Base-by-base conservation (phyloP, 2,329 filamentous ascomycete species). In the Mycocentrospora acerina region DNA sequence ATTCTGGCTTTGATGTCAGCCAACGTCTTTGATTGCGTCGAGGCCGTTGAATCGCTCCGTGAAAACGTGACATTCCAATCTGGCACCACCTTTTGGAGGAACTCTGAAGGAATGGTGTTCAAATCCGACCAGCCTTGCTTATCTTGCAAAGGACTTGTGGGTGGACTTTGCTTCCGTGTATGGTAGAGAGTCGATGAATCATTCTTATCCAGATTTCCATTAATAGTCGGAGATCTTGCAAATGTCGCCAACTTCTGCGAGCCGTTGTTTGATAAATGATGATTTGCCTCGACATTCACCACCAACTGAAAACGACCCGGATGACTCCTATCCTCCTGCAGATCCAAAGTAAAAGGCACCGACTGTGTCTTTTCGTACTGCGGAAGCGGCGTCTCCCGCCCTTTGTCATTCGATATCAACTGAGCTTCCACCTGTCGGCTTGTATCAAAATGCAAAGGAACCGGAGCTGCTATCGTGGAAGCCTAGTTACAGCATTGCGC, bases 301-400 rank as follows among this genome's bases (percentile, higher is more conserved):
- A 62, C 59, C 14, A 62, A 40, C 34, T 61, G 58, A 28, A 60
- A 61, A 18, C 58, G 53, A n/a, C 59, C 59, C 12, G 59, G 58
- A 30, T 58, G 58, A 32, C 42, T 44, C 35, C 52, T 52, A 22
- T 62, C 59, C 37, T 62, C 58, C 31, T 61, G 59, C 5, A 62
- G 44, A n/a, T 55, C 57, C 8, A 62, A 46, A 1, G 55, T 60
- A 17, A 62, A 60, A 1, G 58, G 46, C 5, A 11, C 11, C 2
- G 51, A 46, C 15, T 56, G 53, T 2, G 51, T 53, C 44, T 58
- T 55, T 19, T 60, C 55, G 35, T 60, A 59, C 19, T 57, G 51
- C 2, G 57, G 57, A 12, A 60, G 50, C 16, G 57, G 56, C 8
- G 59, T 59, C 3, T 48, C 48, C 29, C 58, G 51, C 4, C 55